phyloP scores from a whole-genome alignment of 805 yeast species.

The Lachancea waltii region DNA sequence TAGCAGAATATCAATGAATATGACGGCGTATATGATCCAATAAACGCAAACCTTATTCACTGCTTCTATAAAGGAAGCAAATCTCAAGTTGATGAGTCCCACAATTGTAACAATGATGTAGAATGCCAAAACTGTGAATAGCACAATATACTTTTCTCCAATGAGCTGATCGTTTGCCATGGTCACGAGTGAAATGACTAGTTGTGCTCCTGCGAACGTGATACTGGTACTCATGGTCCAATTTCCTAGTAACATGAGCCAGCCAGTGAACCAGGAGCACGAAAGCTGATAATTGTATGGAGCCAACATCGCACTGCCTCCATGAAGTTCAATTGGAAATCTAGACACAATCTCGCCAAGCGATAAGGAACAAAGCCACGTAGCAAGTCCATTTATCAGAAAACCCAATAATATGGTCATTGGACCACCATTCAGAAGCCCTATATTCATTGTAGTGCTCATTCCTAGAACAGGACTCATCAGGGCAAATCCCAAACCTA shows the following conservation, averaged over 20 bases:
- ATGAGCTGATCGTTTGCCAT: conserved; percentile 49
- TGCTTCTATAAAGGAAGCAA: conserved; percentile 52
- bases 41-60: conserved; percentile 64
- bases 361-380: conserved; percentile 60
- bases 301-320: conserved; percentile 66
- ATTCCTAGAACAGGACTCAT: conserved; percentile 82
- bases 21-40: conserved; percentile 68
- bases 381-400: conserved; percentile 56
- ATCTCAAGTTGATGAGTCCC: conserved; percentile 56
- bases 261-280: conserved; percentile 73
- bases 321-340: conserved; percentile 72
- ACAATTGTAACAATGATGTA: conserved; percentile 50
- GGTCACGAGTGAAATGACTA: conserved; percentile 60
- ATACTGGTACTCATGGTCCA: conserved; percentile 73
- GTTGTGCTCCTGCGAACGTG: conserved; percentile 70
- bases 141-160: conserved; percentile 43
- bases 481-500: conserved; percentile 72
- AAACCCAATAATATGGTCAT: conserved; percentile 73
- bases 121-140: conserved; percentile 50
- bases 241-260: conserved; percentile 67
- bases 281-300: conserved; percentile 48
- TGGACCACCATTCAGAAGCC: conserved; percentile 70
- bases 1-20: conserved; percentile 58
- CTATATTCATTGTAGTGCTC: conserved; percentile 65
- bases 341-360: conserved; percentile 73